These are phyloP conservation scores for Actinomortierella wolfii DNA, from an alignment of 371 early-diverging fungal species.

Conservation along the genomic window DNA sequence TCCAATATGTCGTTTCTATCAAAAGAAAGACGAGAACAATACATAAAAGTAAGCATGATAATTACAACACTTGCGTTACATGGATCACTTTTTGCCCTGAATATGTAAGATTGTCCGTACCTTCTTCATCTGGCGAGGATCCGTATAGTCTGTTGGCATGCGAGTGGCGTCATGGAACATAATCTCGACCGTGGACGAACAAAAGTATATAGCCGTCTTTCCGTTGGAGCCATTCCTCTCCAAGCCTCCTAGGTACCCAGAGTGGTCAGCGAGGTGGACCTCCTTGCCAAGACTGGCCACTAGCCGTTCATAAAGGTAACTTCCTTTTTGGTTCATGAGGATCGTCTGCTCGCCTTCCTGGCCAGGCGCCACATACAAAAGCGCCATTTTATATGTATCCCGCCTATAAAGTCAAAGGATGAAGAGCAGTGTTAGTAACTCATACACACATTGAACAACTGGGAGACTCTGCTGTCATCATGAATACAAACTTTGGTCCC, in stretches of 20 bases:
- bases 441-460: neutral
- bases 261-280: conserved; percentile 82
- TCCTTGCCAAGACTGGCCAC: conserved; percentile 86
- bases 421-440: neutral
- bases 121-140: conserved; percentile 87
- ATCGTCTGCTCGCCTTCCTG: conserved; percentile 89
- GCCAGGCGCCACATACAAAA: conserved; percentile 90
- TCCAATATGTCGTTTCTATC: conserved; percentile 95
- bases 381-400: conserved; percentile 88
- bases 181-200: conserved; percentile 82
- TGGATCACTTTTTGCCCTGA: too few species aligned
- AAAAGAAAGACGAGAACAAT: conserved; percentile 7
- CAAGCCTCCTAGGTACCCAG: conserved; percentile 89
- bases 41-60: too few species aligned
- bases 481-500: conserved; percentile 4
- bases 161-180: conserved; percentile 90
- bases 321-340: conserved; percentile 76
- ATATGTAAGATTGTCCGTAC: conserved; percentile 48
- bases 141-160: conserved; percentile 86
- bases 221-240: conserved; percentile 85
- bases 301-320: conserved; percentile 76
- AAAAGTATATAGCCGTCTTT: conserved; percentile 78
- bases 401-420: conserved; percentile 47
- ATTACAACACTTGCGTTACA: too few species aligned
- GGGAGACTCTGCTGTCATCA: neutral